Percentiles rank a stretch among this genome's conserved stretches.
Evolutionary conservation across 305 asterid species (phyloP).

Genomic region (Withania somnifera): DNA sequence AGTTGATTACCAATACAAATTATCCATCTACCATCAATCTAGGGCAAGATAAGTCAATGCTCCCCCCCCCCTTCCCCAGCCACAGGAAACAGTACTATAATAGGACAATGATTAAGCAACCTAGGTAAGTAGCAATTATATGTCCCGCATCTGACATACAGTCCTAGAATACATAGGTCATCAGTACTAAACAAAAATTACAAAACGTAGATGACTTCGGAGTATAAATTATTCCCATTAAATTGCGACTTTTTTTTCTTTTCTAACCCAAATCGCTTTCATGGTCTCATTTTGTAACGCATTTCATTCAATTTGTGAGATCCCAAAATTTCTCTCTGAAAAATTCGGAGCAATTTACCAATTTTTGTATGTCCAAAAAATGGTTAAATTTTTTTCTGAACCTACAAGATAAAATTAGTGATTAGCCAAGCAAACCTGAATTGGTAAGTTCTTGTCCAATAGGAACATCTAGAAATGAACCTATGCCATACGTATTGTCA

Average conservation of each 20-base stretch:
- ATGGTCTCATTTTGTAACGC: not conserved
- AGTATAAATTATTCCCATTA: not conserved
- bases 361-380: not conserved
- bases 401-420: conserved; percentile 2
- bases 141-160: not conserved
- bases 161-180: not conserved
- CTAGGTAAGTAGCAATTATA: not conserved
- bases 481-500: conserved; percentile 51
- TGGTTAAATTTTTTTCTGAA: not conserved
- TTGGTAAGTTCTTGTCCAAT: conserved; percentile 59
- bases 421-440: conserved; percentile 36
- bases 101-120: not conserved
- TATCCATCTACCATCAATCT: not conserved
- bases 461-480: conserved; percentile 72
- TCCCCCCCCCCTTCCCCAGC: not conserved
- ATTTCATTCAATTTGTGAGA: not conserved
- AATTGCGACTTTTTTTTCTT: not conserved
- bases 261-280: not conserved
- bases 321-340: not conserved
- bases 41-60: not conserved
- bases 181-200: not conserved
- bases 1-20: not conserved
- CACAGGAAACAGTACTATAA: not conserved
- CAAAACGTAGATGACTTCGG: not conserved
- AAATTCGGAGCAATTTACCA: not conserved